Base-by-base conservation (phyloP, 768 basidiomycete species). In the Russula dissimulans region DNA sequence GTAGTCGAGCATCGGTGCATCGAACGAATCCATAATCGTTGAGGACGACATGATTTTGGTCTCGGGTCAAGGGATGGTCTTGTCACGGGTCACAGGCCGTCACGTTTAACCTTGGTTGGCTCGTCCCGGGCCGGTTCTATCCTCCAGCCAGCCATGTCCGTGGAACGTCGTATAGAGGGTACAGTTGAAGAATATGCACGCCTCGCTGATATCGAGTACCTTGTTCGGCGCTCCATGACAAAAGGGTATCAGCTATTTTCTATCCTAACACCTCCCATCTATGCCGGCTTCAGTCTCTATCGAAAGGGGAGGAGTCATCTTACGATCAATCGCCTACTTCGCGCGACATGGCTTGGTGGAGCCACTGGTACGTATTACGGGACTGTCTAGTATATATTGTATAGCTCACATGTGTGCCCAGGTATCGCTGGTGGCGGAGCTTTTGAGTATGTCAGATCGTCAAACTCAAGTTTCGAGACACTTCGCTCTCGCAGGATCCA, bases 261-360 rank as follows among this genome's bases (percentile, higher is more conserved):
- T 6, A 65, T 88, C 31, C 63, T 89, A 44, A 75, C 78, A 1
- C 86, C 87, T 12, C 83, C 86, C 9, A 70, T 76, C 6, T 91
- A 90, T 63, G 70, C 77, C 5, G 77, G 75, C 0, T 78, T 82
- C 62, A 69, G 81, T 11, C 64, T 87, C 38, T 74, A 76, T 38
- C 78, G 81, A 63, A 81, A 78, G 59, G 83, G 86, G 8, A 75
- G 80, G 36, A 71, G 74, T 14, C 76, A 81, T 32, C 72, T 89
- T 57, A 79, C 78, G 7, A 66, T 84, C 43, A 90, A 87, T 66
- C 79, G 79, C 31, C 66, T 84, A 15, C 76, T 91, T 39, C 82
- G 87, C 12, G 83, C 87, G 36, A 86, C 86, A 15, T 90, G 87
- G 89, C 67, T 84, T 5, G 84, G 85, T 17, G 86, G 89, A 34